Percentiles rank a stretch among this genome's conserved stretches.
These are phyloP conservation scores for Trichosporon sp. DNA, from an alignment of 1,284 basidiomycete species.

Conservation along the genomic window DNA sequence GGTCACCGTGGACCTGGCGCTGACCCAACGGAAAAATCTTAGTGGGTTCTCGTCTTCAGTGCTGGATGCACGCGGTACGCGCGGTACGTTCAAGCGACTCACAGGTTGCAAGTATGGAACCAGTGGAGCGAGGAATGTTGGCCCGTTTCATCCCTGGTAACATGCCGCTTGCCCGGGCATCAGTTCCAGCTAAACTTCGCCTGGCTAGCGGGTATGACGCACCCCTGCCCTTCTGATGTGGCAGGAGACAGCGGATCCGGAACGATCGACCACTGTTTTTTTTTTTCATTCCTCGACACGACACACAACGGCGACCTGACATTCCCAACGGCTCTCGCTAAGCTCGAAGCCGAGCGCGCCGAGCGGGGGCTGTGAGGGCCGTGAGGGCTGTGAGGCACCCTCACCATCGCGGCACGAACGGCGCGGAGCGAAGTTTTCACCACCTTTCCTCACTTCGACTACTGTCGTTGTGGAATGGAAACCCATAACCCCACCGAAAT, in stretches of 20 bases:
- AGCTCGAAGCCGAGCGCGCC: not conserved
- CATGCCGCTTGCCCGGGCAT: not conserved
- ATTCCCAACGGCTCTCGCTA: not conserved
- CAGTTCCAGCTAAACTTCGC: not conserved
- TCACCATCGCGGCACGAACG: too few relatives aligned
- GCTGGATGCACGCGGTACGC: too few relatives aligned
- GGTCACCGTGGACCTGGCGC: not conserved
- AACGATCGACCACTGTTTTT: not conserved
- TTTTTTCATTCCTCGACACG: not conserved
- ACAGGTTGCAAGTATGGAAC: not conserved
- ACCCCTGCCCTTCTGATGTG: not conserved
- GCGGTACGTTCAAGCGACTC: too few relatives aligned
- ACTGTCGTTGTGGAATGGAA: too few relatives aligned
- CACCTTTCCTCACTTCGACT: too few relatives aligned
- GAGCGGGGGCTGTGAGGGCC: not conserved
- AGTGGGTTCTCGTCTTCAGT: too few relatives aligned
- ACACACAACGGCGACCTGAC: not conserved
- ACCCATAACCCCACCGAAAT: too few relatives aligned
- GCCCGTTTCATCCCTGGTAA: not conserved
- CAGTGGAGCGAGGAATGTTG: not conserved
- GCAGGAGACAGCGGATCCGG: not conserved
- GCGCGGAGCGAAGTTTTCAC: too few relatives aligned
- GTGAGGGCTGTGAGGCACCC: too few relatives aligned
- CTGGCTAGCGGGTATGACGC: not conserved
- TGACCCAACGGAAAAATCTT: too few relatives aligned